These are phyloP conservation scores for Hypoxylon fuscum DNA, from an alignment of 495 filamentous ascomycete species.

Conservation along the genomic window DNA sequence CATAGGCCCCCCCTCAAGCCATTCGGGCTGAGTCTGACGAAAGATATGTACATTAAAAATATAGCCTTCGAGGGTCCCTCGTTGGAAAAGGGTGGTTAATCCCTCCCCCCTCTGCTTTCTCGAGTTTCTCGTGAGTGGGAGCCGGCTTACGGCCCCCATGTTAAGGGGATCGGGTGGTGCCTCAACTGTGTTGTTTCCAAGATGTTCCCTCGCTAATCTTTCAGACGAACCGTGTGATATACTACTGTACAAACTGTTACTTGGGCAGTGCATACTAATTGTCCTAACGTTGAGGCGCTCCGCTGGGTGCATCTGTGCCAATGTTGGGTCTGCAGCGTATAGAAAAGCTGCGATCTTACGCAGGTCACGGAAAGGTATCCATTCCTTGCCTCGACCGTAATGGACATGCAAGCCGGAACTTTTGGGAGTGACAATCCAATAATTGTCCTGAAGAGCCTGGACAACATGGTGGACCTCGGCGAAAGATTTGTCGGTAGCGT, in stretches of 20 bases:
- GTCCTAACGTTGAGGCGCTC: slow-evolving; percentile 8
- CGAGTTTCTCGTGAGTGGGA: not conserved
- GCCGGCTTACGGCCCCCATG: not conserved
- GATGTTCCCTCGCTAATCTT: not conserved
- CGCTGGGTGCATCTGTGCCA: slow-evolving; percentile 24
- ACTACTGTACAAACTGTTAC: slow-evolving; percentile 21
- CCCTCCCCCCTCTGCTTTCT: not conserved
- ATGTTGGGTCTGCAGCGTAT: slow-evolving; percentile 31
- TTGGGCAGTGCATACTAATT: not conserved
- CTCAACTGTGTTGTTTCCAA: not conserved
- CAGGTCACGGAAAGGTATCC: slow-evolving; percentile 9
- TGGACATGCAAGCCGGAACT: slow-evolving; percentile 24
- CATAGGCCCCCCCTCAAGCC: too few species aligned
- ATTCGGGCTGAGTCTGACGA: too few species aligned
- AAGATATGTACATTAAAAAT: not conserved
- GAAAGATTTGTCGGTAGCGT: slow-evolving; percentile 24
- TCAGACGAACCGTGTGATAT: slow-evolving; percentile 9
- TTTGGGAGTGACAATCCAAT: slow-evolving; percentile 9
- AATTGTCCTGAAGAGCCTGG: not conserved
- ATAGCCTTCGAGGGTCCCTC: slow-evolving; percentile 25
- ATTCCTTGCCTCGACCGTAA: slow-evolving; percentile 22
- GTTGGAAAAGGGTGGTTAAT: slow-evolving; percentile 17
- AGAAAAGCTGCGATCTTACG: slow-evolving; percentile 25
- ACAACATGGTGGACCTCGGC: slow-evolving; percentile 13
- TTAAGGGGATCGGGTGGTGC: not conserved